Conservation (phyloP, 345 rosid species). For the Citrus australasica region DNA sequence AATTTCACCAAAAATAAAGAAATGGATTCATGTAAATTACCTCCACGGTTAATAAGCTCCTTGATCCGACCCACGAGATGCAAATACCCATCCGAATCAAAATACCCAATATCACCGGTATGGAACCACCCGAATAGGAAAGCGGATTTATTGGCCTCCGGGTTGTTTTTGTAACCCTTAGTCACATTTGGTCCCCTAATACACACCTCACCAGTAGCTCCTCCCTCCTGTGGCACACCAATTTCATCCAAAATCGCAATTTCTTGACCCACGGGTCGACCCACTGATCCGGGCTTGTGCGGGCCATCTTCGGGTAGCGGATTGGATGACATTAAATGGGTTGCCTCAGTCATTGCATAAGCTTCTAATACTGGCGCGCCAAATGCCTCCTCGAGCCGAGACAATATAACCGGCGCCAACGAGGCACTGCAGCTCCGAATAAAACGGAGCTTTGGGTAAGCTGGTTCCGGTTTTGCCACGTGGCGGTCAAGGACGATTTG, state of each 20-base stretch:
- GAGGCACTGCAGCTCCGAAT: conserved; percentile 92
- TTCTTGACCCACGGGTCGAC: conserved; percentile 80
- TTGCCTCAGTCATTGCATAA: conserved; percentile 91
- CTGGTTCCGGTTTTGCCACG: conserved; percentile 45
- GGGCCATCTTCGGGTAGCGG: conserved; percentile 77
- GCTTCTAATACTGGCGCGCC: conserved; percentile 87
- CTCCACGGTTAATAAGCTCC: conserved; percentile 75
- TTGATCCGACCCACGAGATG: conserved; percentile 63
- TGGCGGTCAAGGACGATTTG: conserved; percentile 87
- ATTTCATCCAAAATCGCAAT: conserved; percentile 67
- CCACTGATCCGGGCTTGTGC: conserved; percentile 84
- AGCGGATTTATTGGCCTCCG: conserved; percentile 54
- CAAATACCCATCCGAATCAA: conserved; percentile 58
- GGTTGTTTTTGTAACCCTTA: conserved; percentile 58
- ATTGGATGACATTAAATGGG: conserved; percentile 76
- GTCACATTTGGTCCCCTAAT: conserved; percentile 59
- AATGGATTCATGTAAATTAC: conserved; percentile 13
- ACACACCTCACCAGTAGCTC: conserved; percentile 68
- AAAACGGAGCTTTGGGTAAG: conserved; percentile 70
- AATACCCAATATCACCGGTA: conserved; percentile 51
- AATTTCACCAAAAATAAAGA: not conserved
- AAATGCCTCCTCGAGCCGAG: conserved; percentile 73
- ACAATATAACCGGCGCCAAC: conserved; percentile 67
- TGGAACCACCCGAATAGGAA: conserved; percentile 67
- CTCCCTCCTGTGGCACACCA: conserved; percentile 48